Evolutionary conservation across 164 flowering plant genomes (phyloP).

Genomic region (Houttuynia cordata): DNA sequence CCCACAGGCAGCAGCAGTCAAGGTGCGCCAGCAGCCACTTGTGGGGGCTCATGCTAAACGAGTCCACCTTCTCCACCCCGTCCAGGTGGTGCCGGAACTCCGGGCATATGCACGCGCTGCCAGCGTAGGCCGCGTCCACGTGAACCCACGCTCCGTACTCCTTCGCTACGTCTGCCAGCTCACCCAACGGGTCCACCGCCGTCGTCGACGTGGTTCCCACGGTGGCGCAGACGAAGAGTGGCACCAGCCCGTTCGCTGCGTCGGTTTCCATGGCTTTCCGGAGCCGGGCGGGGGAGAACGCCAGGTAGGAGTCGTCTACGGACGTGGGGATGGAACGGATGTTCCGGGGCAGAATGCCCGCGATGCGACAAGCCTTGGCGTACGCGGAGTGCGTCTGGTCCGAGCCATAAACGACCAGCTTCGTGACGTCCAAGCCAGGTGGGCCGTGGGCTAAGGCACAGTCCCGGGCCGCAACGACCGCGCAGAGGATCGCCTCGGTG

Average conservation of each 20-base stretch:
- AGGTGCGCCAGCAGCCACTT: constrained; percentile 48
- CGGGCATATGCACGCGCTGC: constrained; percentile 57
- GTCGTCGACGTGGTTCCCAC: constrained; percentile 55
- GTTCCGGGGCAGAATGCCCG: constrained; percentile 30
- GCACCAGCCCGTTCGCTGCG: constrained; percentile 33
- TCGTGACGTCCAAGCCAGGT: constrained; percentile 5
- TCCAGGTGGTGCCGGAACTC: constrained; percentile 39
- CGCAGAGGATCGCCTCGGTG: constrained; percentile 39
- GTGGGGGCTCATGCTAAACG: constrained; percentile 44
- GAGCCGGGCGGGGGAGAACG: constrained; percentile 20
- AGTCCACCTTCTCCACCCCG: constrained; percentile 41
- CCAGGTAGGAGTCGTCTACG: constrained; percentile 10
- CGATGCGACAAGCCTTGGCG: constrained; percentile 32
- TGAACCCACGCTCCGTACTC: constrained; percentile 41
- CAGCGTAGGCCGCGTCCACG: constrained; percentile 58
- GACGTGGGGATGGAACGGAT: constrained; percentile 24
- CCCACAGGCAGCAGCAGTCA: constrained; percentile 61
- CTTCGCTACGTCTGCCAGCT: constrained; percentile 30
- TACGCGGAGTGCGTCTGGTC: constrained; percentile 57
- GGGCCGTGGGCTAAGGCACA: constrained; percentile 15
- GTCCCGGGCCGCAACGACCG: constrained; percentile 44
- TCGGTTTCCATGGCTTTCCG: constrained; percentile 22
- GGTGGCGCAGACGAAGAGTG: constrained; percentile 38
- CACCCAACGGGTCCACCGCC: constrained; percentile 41
- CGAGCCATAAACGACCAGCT: constrained; percentile 47